Evolutionary conservation across 2,329 filamentous ascomycete species (phyloP), one percentile per base, ranked within the genome.

Genomic region (Calonectria naviculata): DNA sequence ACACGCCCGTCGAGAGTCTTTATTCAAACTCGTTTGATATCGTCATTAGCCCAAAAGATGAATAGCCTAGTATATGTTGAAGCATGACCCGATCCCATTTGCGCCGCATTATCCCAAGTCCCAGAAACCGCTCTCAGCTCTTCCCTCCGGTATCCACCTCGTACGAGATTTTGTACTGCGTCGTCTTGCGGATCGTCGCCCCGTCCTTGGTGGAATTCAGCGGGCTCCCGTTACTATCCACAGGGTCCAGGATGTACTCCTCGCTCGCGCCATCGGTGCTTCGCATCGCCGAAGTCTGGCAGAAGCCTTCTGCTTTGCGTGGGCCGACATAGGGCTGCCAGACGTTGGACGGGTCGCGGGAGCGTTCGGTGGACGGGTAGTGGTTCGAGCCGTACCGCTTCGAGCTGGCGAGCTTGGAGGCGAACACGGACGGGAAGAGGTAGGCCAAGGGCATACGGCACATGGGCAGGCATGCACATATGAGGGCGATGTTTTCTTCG

Each of bases 401-500:
- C 21, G 60, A 65, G 6, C 7, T 26, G 31, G 31, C 65, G 24
- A 36, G 36, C 10, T 74, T 74, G 36, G 73, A 74, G 13, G 69
- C 72, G 49, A 84, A 84, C 61, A 81, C 71, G 7, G 78, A 74
- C 1, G 83, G 83, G 71, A 84, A 83, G 41, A 84, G 65, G 62
- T 78, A 80, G 58, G 80, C 78, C 17, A 85, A 79, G n/a, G 82
- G 80, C 1, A 82, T 79, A 49, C 82, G 83, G 67, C 83, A 84
- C 82, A 83, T 84, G 19, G 83, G 83, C 5, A 84, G 73, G 47
- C 83, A 84, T 17, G 82, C 81, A 70, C 82, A 84, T 68, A 84
- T 82, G 46, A 84, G 83, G 65, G 81, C 82, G 26, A 84, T 74
- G 49, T 84, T 84, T 56, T 82, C 78, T 66, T 84, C 83, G 36